Percentiles rank a stretch among this genome's conserved stretches.
These are phyloP conservation scores for Metarhizium robertsii DNA, from an alignment of 2,329 filamentous ascomycete genomes.

Conservation along the genomic window DNA sequence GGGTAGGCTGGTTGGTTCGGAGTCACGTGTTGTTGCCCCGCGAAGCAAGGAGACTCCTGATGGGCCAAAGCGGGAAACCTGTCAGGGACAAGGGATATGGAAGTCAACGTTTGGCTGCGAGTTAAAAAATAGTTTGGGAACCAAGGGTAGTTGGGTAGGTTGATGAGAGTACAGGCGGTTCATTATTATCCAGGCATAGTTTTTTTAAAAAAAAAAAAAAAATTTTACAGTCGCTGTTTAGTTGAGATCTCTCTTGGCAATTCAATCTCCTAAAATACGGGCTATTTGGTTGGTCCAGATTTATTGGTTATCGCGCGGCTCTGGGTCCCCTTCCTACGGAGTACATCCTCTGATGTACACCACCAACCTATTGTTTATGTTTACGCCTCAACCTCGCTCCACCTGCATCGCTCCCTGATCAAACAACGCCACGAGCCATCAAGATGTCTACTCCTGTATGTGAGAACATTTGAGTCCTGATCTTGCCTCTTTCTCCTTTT, in stretches of 20 bases:
- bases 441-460: constrained; percentile 30
- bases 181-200: too few relatives aligned
- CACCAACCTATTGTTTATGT: not conserved
- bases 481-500: not conserved
- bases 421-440: constrained; percentile 9
- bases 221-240: too few relatives aligned
- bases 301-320: not conserved
- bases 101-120: too few relatives aligned
- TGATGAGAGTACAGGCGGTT: not conserved
- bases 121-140: too few relatives aligned
- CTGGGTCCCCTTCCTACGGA: not conserved
- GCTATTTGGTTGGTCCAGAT: not conserved
- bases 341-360: not conserved
- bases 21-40: constrained; percentile 19
- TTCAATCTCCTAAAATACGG: not conserved
- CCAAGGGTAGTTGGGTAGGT: too few relatives aligned
- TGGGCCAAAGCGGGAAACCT: too few relatives aligned
- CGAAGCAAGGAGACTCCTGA: constrained; percentile 4
- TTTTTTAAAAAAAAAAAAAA: too few relatives aligned
- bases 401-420: constrained; percentile 8
- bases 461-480: not conserved
- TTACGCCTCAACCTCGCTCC: constrained; percentile 6
- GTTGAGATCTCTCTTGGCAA: too few relatives aligned
- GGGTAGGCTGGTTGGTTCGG: constrained; percentile 19
- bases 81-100: too few relatives aligned